A percentile compares a stretch with the other conserved stretches of the same genome.
Conservation (phyloP, 129 eudicot species). For the Sambucus nigra region DNA sequence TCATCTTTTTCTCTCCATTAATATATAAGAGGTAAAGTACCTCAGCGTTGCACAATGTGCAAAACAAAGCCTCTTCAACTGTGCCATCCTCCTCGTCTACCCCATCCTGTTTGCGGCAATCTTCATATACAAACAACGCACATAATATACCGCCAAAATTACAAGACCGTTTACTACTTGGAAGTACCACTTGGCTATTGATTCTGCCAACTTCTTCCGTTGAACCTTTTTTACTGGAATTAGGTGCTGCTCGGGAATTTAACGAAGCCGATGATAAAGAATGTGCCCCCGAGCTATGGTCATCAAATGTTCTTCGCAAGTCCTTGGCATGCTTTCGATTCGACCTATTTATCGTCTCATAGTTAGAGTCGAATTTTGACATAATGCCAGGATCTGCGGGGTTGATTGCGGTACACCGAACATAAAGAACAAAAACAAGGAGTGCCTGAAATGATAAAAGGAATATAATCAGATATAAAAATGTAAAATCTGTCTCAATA, state of each 20-base stretch:
- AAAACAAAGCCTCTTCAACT: conserved; percentile 85
- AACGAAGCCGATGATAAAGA: conserved; percentile 40
- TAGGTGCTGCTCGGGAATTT: conserved; percentile 33
- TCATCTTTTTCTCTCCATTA: too few relatives aligned
- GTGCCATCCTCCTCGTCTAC: conserved; percentile 39
- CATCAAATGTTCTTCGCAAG: conserved; percentile 24
- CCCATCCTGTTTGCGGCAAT: conserved; percentile 65
- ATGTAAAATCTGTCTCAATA: neutral
- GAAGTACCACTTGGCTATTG: conserved; percentile 8
- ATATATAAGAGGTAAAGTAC: conserved; percentile 24
- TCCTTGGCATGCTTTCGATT: conserved; percentile 20
- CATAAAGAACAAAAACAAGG: conserved; percentile 74
- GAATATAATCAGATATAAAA: neutral
- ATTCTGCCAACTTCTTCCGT: conserved; percentile 18
- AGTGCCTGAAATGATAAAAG: conserved; percentile 52
- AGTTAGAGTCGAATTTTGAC: conserved; percentile 27
- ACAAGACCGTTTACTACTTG: conserved; percentile 19
- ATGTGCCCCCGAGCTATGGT: conserved; percentile 27
- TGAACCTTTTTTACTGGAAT: conserved; percentile 45
- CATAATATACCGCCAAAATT: conserved; percentile 50
- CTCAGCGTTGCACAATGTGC: conserved; percentile 95
- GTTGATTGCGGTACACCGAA: conserved; percentile 78
- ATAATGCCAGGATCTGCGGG: conserved; percentile 96
- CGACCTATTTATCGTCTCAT: conserved; percentile 6
- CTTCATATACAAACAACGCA: conserved; percentile 69